Conservation (phyloP, 345 rosid species). For the Brassica napus region DNA sequence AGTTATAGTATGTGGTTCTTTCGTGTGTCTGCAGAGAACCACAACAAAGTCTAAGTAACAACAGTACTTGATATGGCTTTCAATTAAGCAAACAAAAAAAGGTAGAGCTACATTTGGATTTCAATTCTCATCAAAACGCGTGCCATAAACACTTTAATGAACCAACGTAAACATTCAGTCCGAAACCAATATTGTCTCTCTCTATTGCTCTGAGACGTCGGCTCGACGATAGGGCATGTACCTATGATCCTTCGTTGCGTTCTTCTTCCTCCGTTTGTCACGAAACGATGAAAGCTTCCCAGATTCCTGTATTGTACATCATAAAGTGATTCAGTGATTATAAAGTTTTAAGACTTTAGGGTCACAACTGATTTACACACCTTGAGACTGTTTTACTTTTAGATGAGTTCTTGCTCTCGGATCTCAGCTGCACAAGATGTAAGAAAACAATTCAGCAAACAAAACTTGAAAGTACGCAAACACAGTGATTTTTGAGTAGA, state of each 20-base stretch:
- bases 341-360: neutral
- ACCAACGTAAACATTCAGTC: neutral
- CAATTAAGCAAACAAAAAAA: neutral
- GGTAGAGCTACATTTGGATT: neutral
- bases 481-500: neutral
- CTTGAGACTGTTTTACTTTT: constrained; percentile 78
- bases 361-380: constrained; percentile 38
- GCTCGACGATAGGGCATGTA: constrained; percentile 81
- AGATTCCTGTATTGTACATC: constrained; percentile 49
- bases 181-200: neutral
- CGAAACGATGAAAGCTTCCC: constrained; percentile 79
- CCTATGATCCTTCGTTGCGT: constrained; percentile 88
- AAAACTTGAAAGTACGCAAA: neutral
- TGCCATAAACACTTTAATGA: neutral
- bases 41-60: neutral
- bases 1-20: too few species aligned
- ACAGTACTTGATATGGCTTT: neutral
- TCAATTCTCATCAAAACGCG: neutral
- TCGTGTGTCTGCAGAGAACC: too few species aligned
- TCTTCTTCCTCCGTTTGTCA: constrained; percentile 82
- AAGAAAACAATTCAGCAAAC: constrained; percentile 31
- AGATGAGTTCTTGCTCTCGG: constrained; percentile 63
- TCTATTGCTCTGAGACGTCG: constrained; percentile 34
- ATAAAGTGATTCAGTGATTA: constrained; percentile 8
- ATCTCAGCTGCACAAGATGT: constrained; percentile 68